Evolutionary conservation across 148 eudicot species (phyloP).

Genomic region (Heliosperma pusillum): DNA sequence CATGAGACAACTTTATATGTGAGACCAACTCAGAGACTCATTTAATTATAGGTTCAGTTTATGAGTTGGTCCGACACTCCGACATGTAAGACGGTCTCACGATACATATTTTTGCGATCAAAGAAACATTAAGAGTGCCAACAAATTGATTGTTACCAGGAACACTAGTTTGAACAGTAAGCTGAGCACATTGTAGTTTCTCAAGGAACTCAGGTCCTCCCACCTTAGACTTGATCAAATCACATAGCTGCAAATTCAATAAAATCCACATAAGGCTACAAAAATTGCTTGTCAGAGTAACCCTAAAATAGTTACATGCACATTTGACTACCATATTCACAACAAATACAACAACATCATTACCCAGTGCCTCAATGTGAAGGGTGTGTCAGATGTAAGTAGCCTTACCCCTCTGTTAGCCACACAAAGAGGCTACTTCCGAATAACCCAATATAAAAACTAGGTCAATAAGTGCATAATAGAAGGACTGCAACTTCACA

Average conservation of each 20-base stretch:
- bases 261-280: background rate
- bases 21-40: too few species aligned
- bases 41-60: background rate
- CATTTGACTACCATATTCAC: background rate
- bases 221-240: slow-evolving; percentile 64
- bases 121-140: background rate
- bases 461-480: too few species aligned
- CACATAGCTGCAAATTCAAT: slow-evolving; percentile 55
- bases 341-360: too few species aligned
- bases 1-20: background rate
- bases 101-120: background rate
- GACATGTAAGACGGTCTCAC: background rate
- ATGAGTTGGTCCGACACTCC: background rate
- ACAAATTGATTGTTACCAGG: slow-evolving; percentile 44
- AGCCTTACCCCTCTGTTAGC: too few species aligned
- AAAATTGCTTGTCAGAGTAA: background rate
- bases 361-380: too few species aligned
- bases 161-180: slow-evolving; percentile 42
- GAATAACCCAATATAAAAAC: too few species aligned
- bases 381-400: too few species aligned
- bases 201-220: slow-evolving; percentile 68
- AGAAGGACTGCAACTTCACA: too few species aligned
- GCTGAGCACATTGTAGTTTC: slow-evolving; percentile 68
- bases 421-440: too few species aligned
- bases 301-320: background rate